phyloP scores from a whole-genome alignment of 345 rosid genomes.

The Corymbia maculata region DNA sequence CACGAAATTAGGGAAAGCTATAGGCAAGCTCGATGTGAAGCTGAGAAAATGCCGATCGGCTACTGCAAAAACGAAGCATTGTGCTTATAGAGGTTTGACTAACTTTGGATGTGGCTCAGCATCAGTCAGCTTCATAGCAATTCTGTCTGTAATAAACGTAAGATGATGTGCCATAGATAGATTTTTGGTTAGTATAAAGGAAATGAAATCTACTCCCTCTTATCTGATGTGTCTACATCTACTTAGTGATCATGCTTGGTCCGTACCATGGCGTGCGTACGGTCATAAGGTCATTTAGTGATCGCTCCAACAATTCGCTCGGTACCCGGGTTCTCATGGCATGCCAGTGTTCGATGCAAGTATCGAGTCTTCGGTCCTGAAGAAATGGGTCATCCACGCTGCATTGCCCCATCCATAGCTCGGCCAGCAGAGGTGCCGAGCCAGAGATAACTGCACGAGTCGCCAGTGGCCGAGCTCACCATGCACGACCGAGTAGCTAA shows the following conservation, averaged over 20 bases:
- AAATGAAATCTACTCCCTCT: background rate
- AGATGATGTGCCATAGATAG: background rate
- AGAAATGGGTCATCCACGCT: background rate
- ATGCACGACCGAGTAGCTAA: background rate
- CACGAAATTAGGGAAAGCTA: background rate
- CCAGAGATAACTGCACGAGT: background rate
- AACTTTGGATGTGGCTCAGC: background rate
- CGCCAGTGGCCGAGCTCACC: background rate
- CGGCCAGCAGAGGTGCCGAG: background rate
- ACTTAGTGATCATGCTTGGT: background rate
- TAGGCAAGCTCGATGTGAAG: background rate
- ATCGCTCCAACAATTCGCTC: background rate
- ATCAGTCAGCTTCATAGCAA: background rate
- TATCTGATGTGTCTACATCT: background rate
- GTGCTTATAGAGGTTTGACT: background rate
- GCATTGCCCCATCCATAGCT: background rate
- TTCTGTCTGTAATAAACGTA: background rate
- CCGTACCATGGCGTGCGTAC: background rate
- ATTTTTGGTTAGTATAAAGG: background rate
- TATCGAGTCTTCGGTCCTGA: background rate
- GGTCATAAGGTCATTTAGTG: background rate
- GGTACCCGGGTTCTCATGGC: background rate
- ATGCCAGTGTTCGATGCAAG: background rate
- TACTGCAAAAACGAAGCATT: background rate
- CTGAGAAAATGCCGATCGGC: background rate